phyloP scores from a whole-genome alignment of 139 green algal genomes.

The Monoraphidium neglectum region DNA sequence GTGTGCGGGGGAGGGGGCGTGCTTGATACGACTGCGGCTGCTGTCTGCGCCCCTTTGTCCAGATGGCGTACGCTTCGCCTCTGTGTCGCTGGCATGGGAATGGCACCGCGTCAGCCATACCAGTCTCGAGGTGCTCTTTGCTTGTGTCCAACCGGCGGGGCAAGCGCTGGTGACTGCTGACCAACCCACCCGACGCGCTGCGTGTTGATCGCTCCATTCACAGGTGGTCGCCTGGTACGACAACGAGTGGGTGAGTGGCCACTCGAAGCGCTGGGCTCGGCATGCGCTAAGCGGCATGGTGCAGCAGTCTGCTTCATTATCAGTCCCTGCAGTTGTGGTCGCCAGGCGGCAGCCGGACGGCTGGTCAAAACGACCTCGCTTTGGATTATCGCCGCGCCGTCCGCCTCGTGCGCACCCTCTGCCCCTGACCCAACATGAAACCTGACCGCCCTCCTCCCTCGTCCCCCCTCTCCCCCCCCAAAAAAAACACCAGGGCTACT shows the following conservation, averaged over 20 bases:
- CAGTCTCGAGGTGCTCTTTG: too few relatives aligned
- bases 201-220: too few relatives aligned
- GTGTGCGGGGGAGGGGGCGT: too few relatives aligned
- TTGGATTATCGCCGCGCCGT: too few relatives aligned
- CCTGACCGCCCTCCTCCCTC: not conserved
- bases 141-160: too few relatives aligned
- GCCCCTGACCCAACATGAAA: not conserved
- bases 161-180: too few relatives aligned
- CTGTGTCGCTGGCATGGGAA: too few relatives aligned
- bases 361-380: not conserved
- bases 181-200: too few relatives aligned
- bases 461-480: conserved; percentile 25
- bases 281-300: not conserved
- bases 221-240: conserved; percentile 91
- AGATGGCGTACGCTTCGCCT: too few relatives aligned
- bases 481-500: conserved; percentile 69
- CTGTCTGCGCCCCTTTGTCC: too few relatives aligned
- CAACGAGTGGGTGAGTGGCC: conserved; percentile 89
- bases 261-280: conserved; percentile 1
- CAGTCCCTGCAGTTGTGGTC: not conserved
- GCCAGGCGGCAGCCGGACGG: not conserved
- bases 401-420: not conserved
- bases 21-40: conserved; percentile 47
- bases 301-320: not conserved
- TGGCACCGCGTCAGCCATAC: too few relatives aligned